A percentile compares a stretch with the other conserved stretches of the same genome.
Conservation (phyloP, 805 yeast genomes). For the Candida palmyrensis region DNA sequence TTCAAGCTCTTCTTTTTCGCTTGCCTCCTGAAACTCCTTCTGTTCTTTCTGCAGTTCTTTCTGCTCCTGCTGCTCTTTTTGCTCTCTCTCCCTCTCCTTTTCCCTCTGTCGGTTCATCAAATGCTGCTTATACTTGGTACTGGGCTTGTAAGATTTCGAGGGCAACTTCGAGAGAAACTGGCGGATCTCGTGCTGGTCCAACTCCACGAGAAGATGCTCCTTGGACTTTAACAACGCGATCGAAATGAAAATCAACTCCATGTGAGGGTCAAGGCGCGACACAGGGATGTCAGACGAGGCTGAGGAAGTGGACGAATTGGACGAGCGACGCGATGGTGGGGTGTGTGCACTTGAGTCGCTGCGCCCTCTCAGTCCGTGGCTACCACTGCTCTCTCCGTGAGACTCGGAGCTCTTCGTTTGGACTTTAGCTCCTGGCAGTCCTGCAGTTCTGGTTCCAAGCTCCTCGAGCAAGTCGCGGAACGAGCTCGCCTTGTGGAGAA, state of each 20-base stretch:
- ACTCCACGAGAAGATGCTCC: conserved; percentile 72
- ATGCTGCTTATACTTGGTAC: conserved; percentile 31
- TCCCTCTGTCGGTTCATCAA: conserved; percentile 10
- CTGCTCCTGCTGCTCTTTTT: conserved; percentile 9
- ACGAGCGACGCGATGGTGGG: conserved; percentile 7
- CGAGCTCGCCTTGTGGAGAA: conserved; percentile 14
- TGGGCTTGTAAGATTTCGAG: conserved; percentile 34
- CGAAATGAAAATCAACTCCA: conserved; percentile 69
- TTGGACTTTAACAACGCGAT: conserved; percentile 77
- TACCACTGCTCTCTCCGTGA: too few relatives aligned
- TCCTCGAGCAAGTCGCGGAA: conserved; percentile 27
- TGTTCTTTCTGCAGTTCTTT: conserved; percentile 7
- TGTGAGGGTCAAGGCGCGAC: conserved; percentile 66
- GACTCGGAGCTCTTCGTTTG: neutral
- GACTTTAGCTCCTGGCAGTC: conserved; percentile 1
- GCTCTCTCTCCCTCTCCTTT: conserved; percentile 13
- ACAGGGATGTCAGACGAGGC: conserved; percentile 35
- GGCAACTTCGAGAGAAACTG: conserved; percentile 64
- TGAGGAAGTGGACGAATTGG: conserved; percentile 8
- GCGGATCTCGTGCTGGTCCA: conserved; percentile 85
- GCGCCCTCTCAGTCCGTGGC: neutral
- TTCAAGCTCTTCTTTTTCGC: neutral
- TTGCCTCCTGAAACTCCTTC: conserved; percentile 2
- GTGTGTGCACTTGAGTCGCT: conserved; percentile 3
- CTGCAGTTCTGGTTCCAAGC: conserved; percentile 9